Evolutionary conservation across 2,329 filamentous ascomycete genomes (phyloP).

Genomic region (Graphilbum fragrans): DNA sequence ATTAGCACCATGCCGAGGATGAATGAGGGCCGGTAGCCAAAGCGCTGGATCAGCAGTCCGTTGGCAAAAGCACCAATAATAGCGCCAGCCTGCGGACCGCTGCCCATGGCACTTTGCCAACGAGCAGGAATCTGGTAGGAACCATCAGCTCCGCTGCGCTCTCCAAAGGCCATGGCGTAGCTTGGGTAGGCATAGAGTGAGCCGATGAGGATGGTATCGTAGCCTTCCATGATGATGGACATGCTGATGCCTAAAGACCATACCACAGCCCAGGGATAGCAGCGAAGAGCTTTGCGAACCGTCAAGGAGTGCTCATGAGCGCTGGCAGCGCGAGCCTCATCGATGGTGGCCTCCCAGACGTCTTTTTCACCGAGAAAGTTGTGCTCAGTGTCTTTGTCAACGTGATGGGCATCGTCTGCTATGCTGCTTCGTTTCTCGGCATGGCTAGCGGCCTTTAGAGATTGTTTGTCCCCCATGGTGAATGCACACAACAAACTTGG

Average conservation of each 20-base stretch:
- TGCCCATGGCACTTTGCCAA: slow-evolving; percentile 46
- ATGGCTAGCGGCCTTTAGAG: no score
- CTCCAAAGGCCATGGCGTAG: slow-evolving; percentile 16
- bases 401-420: no score
- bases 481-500: no score
- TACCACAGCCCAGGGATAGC: slow-evolving; percentile 21
- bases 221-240: slow-evolving; percentile 29
- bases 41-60: slow-evolving; percentile 36
- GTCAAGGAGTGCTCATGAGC: no score
- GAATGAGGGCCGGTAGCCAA: slow-evolving; percentile 37
- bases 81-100: slow-evolving; percentile 39
- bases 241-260: slow-evolving; percentile 16
- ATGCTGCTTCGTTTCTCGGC: no score
- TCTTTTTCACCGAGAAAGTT: no score
- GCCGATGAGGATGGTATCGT: slow-evolving; percentile 14
- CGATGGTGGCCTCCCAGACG: no score
- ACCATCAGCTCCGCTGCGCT: neutral
- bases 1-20: slow-evolving; percentile 31
- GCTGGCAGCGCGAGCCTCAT: no score
- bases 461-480: no score
- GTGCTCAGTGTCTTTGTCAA: no score
- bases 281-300: no score
- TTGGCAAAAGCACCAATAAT: slow-evolving; percentile 43
- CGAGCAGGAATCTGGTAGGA: slow-evolving; percentile 20
- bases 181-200: slow-evolving; percentile 17